Conservation (phyloP, 495 filamentous ascomycete genomes). For the Penicillium argentinense region DNA sequence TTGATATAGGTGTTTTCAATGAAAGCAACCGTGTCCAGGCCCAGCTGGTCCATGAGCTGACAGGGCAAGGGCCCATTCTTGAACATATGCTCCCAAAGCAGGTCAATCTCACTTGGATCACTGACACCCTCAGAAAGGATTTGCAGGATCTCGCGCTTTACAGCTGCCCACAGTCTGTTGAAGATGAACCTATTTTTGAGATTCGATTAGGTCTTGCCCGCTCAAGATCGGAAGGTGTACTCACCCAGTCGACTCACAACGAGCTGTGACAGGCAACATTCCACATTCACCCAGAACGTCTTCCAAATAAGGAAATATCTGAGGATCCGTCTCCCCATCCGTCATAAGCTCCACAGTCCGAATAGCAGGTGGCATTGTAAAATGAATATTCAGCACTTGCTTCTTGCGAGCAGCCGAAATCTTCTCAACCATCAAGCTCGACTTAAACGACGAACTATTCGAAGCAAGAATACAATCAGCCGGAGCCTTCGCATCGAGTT, state of each 20-base stretch:
- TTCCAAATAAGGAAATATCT: conserved; percentile 44
- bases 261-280: conserved; percentile 33
- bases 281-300: conserved; percentile 41
- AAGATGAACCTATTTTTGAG: conserved; percentile 44
- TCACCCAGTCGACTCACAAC: conserved; percentile 51
- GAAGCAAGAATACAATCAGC: conserved; percentile 49
- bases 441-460: conserved; percentile 36
- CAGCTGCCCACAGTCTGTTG: conserved; percentile 58
- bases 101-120: conserved; percentile 48
- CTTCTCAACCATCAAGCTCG: conserved; percentile 26
- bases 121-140: conserved; percentile 53
- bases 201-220: neutral
- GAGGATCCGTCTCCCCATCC: conserved; percentile 43
- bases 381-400: conserved; percentile 50
- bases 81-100: conserved; percentile 36
- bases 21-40: conserved; percentile 34
- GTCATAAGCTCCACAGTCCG: conserved; percentile 58
- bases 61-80: conserved; percentile 25
- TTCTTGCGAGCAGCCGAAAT: conserved; percentile 11
- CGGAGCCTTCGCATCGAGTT: conserved; percentile 41
- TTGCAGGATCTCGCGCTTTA: conserved; percentile 52
- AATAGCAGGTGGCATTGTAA: conserved; percentile 51
- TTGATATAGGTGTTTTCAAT: conserved; percentile 46
- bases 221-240: neutral
- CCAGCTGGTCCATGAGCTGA: conserved; percentile 33